Percentiles rank a stretch among this genome's conserved stretches.
Evolutionary conservation across 768 basidiomycete species (phyloP).

Genomic region (Pluteus cervinus): DNA sequence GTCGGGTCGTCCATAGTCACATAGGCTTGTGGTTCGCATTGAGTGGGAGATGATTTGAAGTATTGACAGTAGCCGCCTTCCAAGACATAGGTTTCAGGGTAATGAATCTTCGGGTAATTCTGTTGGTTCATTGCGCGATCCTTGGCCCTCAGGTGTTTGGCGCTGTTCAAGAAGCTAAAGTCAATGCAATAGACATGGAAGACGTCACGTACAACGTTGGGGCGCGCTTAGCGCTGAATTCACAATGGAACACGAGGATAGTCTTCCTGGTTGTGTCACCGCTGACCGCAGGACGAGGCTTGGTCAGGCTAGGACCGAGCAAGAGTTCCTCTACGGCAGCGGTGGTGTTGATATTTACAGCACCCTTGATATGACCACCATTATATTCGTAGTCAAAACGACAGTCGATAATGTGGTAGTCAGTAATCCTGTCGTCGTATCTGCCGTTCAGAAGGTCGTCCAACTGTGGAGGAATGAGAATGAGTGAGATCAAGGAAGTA

Average conservation of each 20-base stretch:
- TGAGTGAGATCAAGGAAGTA: slow-evolving; percentile 4
- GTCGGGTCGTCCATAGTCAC: slow-evolving; percentile 94
- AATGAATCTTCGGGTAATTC: slow-evolving; percentile 87
- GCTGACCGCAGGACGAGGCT: slow-evolving; percentile 66
- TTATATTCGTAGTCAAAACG: slow-evolving; percentile 95
- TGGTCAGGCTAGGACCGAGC: slow-evolving; percentile 48
- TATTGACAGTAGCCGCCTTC: slow-evolving; percentile 95
- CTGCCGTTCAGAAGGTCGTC: slow-evolving; percentile 71
- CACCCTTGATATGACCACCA: slow-evolving; percentile 90
- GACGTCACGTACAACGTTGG: slow-evolving; percentile 80
- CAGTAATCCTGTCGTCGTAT: slow-evolving; percentile 57
- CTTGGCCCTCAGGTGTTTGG: slow-evolving; percentile 86
- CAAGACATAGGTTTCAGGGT: slow-evolving; percentile 94
- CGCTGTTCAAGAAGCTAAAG: slow-evolving; percentile 40
- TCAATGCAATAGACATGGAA: slow-evolving; percentile 1
- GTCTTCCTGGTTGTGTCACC: slow-evolving; percentile 74
- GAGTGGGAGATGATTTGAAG: slow-evolving; percentile 58
- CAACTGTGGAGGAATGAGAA: slow-evolving; percentile 41
- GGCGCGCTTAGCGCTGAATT: slow-evolving; percentile 92
- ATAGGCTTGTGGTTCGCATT: slow-evolving; percentile 80
- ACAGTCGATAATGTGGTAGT: slow-evolving; percentile 87
- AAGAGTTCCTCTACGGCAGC: slow-evolving; percentile 75
- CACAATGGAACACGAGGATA: slow-evolving; percentile 94
- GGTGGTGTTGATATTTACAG: slow-evolving; percentile 86
- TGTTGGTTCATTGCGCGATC: slow-evolving; percentile 88